A percentile compares a stretch with the other conserved stretches of the same genome.
Conservation (phyloP, 2,329 filamentous ascomycete genomes). For the Dichotomopilus funicola region DNA sequence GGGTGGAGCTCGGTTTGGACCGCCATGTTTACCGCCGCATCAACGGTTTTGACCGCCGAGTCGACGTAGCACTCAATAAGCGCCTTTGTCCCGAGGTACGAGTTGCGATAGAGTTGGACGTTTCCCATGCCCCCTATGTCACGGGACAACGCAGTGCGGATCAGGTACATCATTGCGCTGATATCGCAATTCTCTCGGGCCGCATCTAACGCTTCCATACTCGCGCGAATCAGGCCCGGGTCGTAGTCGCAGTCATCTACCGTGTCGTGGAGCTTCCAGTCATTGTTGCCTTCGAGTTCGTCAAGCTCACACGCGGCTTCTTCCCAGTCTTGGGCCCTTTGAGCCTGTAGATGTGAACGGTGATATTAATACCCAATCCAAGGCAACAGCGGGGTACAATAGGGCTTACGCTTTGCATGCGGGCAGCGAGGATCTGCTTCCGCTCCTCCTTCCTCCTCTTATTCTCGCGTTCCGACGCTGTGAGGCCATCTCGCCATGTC, state of each 20-base stretch:
- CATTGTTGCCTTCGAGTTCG: slow-evolving; percentile 68
- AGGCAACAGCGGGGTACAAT: neutral
- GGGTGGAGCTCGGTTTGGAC: slow-evolving; percentile 50
- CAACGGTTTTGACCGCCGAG: slow-evolving; percentile 68
- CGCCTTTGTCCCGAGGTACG: slow-evolving; percentile 77
- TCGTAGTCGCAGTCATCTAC: slow-evolving; percentile 70
- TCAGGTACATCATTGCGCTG: slow-evolving; percentile 68
- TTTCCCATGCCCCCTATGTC: slow-evolving; percentile 84
- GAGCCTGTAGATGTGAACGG: slow-evolving; percentile 44
- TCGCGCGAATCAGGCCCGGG: slow-evolving; percentile 57
- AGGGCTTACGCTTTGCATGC: slow-evolving; percentile 56
- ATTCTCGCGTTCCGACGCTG: slow-evolving; percentile 43
- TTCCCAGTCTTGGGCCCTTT: slow-evolving; percentile 66
- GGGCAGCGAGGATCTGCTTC: slow-evolving; percentile 55
- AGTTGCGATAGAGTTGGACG: slow-evolving; percentile 73
- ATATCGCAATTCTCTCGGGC: slow-evolving; percentile 68
- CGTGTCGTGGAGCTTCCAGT: slow-evolving; percentile 65
- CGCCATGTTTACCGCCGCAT: slow-evolving; percentile 60
- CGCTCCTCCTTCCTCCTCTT: slow-evolving; percentile 46
- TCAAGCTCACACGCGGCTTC: slow-evolving; percentile 71
- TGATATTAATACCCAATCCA: slow-evolving; percentile 10
- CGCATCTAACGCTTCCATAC: slow-evolving; percentile 67
- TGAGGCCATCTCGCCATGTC: slow-evolving; percentile 49
- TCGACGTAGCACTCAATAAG: slow-evolving; percentile 84
- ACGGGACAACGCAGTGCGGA: slow-evolving; percentile 73